Percentiles rank a stretch among this genome's conserved stretches.
Evolutionary conservation across 2,329 filamentous ascomycete genomes (phyloP).

Genomic region (Incumbomyces delicatus): DNA sequence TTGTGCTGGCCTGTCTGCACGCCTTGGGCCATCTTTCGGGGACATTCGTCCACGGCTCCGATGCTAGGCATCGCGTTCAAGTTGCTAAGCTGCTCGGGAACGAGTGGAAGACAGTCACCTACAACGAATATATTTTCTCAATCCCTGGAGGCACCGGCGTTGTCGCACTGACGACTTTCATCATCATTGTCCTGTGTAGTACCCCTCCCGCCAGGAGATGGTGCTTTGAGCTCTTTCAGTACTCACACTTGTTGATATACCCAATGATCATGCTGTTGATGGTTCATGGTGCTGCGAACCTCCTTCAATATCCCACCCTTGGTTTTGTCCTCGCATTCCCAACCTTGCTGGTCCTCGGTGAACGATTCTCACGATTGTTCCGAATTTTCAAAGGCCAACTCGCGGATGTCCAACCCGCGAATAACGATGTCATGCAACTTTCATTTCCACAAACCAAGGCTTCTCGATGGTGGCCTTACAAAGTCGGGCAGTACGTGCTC

Average conservation of each 20-base stretch:
- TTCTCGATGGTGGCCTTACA: background rate
- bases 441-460: background rate
- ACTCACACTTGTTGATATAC: background rate
- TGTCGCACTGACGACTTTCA: background rate
- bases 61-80: background rate
- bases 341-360: background rate
- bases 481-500: constrained; percentile 1
- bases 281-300: background rate
- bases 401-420: background rate
- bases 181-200: background rate
- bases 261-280: constrained; percentile 3
- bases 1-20: constrained; percentile 1
- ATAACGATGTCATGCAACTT: constrained; percentile 2
- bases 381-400: background rate
- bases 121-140: background rate
- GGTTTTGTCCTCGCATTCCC: constrained; percentile 3
- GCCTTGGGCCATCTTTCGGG: background rate
- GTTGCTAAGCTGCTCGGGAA: background rate
- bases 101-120: background rate
- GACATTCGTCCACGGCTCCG: background rate
- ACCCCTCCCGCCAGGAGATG: background rate
- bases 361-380: background rate
- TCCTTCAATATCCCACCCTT: background rate
- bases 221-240: constrained; percentile 3
- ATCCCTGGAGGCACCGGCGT: constrained; percentile 1